A percentile compares a stretch with the other conserved stretches of the same genome.
Evolutionary conservation across 2,329 filamentous ascomycete genomes (phyloP).

Genomic region (Pyricularia pennisetigena): DNA sequence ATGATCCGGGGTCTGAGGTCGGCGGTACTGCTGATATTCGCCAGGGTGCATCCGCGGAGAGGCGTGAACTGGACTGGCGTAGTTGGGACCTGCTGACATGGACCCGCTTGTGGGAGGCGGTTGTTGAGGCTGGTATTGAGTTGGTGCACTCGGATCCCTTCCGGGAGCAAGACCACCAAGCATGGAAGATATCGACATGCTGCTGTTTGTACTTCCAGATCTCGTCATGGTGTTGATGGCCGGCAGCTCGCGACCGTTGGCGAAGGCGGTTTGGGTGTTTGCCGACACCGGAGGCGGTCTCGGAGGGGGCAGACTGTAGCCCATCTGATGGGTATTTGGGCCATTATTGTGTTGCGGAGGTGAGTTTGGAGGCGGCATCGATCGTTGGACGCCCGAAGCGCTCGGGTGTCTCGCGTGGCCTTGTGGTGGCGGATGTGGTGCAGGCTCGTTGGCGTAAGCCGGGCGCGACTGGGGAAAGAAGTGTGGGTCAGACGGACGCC

Average conservation of each 20-base stretch:
- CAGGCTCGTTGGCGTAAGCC: slow-evolving; percentile 16
- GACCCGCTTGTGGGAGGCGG: slow-evolving; percentile 27
- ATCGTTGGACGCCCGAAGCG: slow-evolving; percentile 33
- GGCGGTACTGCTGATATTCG: slow-evolving; percentile 53
- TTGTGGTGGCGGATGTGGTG: slow-evolving; percentile 15
- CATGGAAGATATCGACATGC: slow-evolving; percentile 55
- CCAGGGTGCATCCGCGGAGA: slow-evolving; percentile 46
- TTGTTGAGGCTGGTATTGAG: slow-evolving; percentile 24
- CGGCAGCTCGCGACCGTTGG: slow-evolving; percentile 40
- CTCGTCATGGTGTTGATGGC: slow-evolving; percentile 39
- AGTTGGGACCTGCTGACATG: slow-evolving; percentile 29
- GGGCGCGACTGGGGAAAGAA: slow-evolving; percentile 27
- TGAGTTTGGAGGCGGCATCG: slow-evolving; percentile 35
- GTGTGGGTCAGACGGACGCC: slow-evolving; percentile 32
- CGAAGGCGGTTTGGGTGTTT: slow-evolving; percentile 33
- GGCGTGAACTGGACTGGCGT: slow-evolving; percentile 38
- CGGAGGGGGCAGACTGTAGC: slow-evolving; percentile 36
- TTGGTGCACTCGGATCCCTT: slow-evolving; percentile 18
- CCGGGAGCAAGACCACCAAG: slow-evolving; percentile 38
- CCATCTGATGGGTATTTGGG: slow-evolving; percentile 18
- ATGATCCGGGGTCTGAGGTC: slow-evolving; percentile 67
- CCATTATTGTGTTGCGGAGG: slow-evolving; percentile 25
- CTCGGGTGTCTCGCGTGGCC: slow-evolving; percentile 32
- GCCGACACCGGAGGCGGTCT: slow-evolving; percentile 31
- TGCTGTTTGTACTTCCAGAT: slow-evolving; percentile 36